Percentiles rank a stretch among this genome's conserved stretches.
These are phyloP conservation scores for Syzygium grande DNA, from an alignment of 345 rosid species.

Conservation along the genomic window DNA sequence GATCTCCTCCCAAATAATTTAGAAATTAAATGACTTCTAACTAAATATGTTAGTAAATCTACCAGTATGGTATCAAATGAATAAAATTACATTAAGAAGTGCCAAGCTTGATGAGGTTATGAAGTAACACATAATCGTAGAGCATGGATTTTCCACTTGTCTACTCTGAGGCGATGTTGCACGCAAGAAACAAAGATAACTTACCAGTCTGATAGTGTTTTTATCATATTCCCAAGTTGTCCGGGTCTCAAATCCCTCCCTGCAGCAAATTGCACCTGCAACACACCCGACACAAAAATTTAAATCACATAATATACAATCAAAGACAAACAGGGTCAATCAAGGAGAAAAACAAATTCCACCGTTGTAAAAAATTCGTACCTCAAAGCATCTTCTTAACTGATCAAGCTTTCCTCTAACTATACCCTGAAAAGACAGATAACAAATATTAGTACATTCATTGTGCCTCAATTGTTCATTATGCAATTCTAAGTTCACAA, in stretches of 20 bases:
- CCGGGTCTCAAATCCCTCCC: conserved; percentile 97
- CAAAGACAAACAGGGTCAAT: not conserved
- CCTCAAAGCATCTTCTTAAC: conserved; percentile 92
- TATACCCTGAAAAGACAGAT: conserved; percentile 52
- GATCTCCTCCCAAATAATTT: not conserved
- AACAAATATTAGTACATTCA: not conserved
- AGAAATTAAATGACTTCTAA: not conserved
- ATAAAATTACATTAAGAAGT: not conserved
- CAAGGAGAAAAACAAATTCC: not conserved
- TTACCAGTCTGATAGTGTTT: conserved; percentile 87
- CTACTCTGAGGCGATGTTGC: not conserved
- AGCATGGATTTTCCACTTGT: not conserved
- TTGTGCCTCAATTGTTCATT: not conserved
- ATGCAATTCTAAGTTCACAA: not conserved
- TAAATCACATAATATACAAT: not conserved
- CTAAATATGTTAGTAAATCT: not conserved
- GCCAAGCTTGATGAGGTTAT: not conserved
- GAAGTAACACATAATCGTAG: not conserved
- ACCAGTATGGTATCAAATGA: not conserved
- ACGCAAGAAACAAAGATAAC: not conserved
- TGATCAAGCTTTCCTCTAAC: conserved; percentile 97
- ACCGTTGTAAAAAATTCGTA: conserved; percentile 8
- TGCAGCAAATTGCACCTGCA: conserved; percentile 91
- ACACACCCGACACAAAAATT: conserved; percentile 1
- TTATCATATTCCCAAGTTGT: conserved; percentile 76